These are phyloP conservation scores for Phalaenopsis equestris DNA, from an alignment of 106 monocot genomes.

Conservation along the genomic window DNA sequence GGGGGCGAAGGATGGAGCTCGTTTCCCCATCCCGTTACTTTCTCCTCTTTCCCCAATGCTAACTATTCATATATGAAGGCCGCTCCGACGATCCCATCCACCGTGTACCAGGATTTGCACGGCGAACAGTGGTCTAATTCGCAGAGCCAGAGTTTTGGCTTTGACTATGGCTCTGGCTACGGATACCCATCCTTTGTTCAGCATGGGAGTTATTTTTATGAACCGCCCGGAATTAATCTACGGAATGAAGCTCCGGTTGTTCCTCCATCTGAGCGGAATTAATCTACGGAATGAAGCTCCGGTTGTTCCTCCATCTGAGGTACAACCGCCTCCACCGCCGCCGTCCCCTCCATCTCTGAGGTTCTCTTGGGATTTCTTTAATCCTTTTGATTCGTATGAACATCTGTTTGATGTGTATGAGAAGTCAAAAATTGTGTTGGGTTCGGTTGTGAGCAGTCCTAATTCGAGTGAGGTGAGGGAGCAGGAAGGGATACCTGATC, in stretches of 20 bases:
- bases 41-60: slow-evolving; percentile 9
- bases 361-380: slow-evolving; percentile 74
- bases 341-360: slow-evolving; percentile 36
- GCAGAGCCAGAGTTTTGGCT: not conserved
- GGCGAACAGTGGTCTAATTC: not conserved
- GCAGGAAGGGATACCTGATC: slow-evolving; percentile 84
- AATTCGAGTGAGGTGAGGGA: slow-evolving; percentile 81
- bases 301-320: slow-evolving; percentile 3
- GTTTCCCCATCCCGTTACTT: slow-evolving; percentile 1
- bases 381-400: slow-evolving; percentile 60
- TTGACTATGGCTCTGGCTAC: slow-evolving; percentile 22
- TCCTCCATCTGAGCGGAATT: not conserved
- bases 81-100: slow-evolving; percentile 30
- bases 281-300: slow-evolving; percentile 2
- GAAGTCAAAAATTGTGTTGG: slow-evolving; percentile 13
- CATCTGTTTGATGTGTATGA: slow-evolving; percentile 23
- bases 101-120: slow-evolving; percentile 47
- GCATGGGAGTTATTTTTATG: slow-evolving; percentile 9
- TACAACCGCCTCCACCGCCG: slow-evolving; percentile 26
- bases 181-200: slow-evolving; percentile 6
- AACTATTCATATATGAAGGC: slow-evolving; percentile 60
- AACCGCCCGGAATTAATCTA: not conserved
- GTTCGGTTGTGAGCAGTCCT: slow-evolving; percentile 53
- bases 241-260: not conserved
- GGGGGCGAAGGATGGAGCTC: slow-evolving; percentile 5